Evolutionary conservation across 1,284 basidiomycete genomes (phyloP).

Genomic region (Apiotrichum domesticum): DNA sequence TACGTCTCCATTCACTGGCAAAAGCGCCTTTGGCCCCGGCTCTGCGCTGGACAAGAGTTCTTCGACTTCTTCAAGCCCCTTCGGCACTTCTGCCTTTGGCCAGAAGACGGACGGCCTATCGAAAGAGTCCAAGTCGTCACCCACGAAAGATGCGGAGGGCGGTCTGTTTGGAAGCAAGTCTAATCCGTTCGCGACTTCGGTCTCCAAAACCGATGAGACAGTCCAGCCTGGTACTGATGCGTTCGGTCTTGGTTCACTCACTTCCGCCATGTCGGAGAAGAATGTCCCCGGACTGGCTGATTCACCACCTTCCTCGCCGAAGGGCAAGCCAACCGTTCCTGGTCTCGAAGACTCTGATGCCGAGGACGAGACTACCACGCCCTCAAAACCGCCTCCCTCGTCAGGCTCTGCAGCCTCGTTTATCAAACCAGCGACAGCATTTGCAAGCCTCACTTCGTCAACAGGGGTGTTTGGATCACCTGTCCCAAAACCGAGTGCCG

Average conservation of each 20-base stretch:
- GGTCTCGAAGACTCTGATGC: conserved; percentile 16
- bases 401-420: conserved; percentile 18
- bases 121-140: no score
- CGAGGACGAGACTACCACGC: conserved; percentile 9
- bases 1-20: not conserved
- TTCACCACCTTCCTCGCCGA: conserved; percentile 31
- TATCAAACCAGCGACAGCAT: conserved; percentile 42
- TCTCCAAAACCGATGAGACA: no score
- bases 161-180: no score
- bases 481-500: conserved; percentile 13
- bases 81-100: not conserved
- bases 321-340: conserved; percentile 9
- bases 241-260: conserved; percentile 37
- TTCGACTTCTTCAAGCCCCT: not conserved
- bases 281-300: conserved; percentile 29
- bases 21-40: not conserved
- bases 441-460: conserved; percentile 19
- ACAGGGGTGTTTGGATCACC: conserved; percentile 27
- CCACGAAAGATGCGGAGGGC: no score
- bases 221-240: conserved; percentile 12
- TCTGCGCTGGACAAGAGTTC: no score
- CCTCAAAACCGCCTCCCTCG: conserved; percentile 2
- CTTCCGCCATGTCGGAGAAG: conserved; percentile 21
- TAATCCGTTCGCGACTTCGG: no score
- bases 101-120: not conserved